These are phyloP conservation scores for Bocquillonia castaneifolia DNA, from an alignment of 441 rosid species.

Conservation along the genomic window DNA sequence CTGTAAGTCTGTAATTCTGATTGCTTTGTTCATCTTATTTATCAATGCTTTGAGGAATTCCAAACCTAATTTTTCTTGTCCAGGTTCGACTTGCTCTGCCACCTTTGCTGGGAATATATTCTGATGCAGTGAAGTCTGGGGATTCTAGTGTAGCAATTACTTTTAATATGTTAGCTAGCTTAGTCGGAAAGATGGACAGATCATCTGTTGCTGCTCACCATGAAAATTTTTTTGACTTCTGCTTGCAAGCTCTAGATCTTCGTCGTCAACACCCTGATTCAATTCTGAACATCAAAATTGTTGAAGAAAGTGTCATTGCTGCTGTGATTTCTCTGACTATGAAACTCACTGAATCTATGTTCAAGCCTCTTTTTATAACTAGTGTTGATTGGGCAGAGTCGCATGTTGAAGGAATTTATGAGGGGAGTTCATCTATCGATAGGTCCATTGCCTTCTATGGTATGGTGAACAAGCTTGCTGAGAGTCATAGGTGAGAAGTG, in stretches of 20 bases:
- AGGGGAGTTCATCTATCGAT: constrained; percentile 39
- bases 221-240: constrained; percentile 69
- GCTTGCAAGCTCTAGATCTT: constrained; percentile 84
- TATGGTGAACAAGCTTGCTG: constrained; percentile 70
- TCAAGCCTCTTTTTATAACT: constrained; percentile 82
- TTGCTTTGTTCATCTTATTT: constrained; percentile 1
- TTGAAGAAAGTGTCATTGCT: constrained; percentile 62
- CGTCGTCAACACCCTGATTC: constrained; percentile 65
- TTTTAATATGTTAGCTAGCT: constrained; percentile 68
- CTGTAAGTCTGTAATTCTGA: constrained; percentile 47
- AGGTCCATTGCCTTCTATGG: constrained; percentile 79
- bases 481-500: constrained; percentile 69
- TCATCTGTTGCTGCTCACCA: constrained; percentile 57
- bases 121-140: constrained; percentile 64
- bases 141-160: constrained; percentile 68
- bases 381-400: constrained; percentile 88
- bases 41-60: constrained; percentile 4
- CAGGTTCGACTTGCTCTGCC: constrained; percentile 91
- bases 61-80: constrained; percentile 24
- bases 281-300: constrained; percentile 50
- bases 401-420: constrained; percentile 42
- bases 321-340: constrained; percentile 67
- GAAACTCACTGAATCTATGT: constrained; percentile 93
- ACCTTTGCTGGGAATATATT: constrained; percentile 63
- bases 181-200: constrained; percentile 73